These are phyloP conservation scores for Cyberlindnera samutprakarnensis DNA, from an alignment of 805 yeast species.

Conservation along the genomic window DNA sequence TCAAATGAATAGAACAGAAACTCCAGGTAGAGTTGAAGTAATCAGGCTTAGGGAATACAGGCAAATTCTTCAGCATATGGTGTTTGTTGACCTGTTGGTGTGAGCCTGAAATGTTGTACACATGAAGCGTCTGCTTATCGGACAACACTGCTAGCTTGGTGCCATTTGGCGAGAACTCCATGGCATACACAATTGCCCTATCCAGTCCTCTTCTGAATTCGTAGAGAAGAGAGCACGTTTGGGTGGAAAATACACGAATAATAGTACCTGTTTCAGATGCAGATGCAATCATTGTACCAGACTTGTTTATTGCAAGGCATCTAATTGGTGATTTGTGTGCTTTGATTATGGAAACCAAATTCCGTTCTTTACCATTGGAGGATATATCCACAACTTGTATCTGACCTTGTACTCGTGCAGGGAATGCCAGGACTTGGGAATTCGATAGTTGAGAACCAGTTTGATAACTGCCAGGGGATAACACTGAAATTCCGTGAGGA, in stretches of 20 bases:
- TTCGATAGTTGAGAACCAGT: slow-evolving; percentile 10
- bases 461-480: slow-evolving; percentile 21
- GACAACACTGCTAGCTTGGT: slow-evolving; percentile 75
- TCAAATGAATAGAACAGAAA: slow-evolving; percentile 61
- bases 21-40: slow-evolving; percentile 88
- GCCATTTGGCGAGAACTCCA: slow-evolving; percentile 78
- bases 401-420: slow-evolving; percentile 70
- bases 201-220: slow-evolving; percentile 91
- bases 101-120: slow-evolving; percentile 49
- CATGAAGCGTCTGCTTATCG: slow-evolving; percentile 84
- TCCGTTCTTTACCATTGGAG: slow-evolving; percentile 54
- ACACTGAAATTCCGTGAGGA: slow-evolving; percentile 20
- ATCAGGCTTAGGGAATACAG: slow-evolving; percentile 50
- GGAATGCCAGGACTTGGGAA: slow-evolving; percentile 61
- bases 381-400: slow-evolving; percentile 73
- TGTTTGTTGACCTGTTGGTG: slow-evolving; percentile 39
- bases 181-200: slow-evolving; percentile 70
- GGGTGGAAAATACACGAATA: slow-evolving; percentile 64
- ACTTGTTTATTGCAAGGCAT: slow-evolving; percentile 52
- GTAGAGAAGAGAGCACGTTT: slow-evolving; percentile 59
- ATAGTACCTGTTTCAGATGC: slow-evolving; percentile 82
- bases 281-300: slow-evolving; percentile 67
- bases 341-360: slow-evolving; percentile 58
- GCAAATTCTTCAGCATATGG: slow-evolving; percentile 58
- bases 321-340: slow-evolving; percentile 69